Base-by-base conservation (phyloP, 2,329 filamentous ascomycete species). In the Aureobasidium sp. region DNA sequence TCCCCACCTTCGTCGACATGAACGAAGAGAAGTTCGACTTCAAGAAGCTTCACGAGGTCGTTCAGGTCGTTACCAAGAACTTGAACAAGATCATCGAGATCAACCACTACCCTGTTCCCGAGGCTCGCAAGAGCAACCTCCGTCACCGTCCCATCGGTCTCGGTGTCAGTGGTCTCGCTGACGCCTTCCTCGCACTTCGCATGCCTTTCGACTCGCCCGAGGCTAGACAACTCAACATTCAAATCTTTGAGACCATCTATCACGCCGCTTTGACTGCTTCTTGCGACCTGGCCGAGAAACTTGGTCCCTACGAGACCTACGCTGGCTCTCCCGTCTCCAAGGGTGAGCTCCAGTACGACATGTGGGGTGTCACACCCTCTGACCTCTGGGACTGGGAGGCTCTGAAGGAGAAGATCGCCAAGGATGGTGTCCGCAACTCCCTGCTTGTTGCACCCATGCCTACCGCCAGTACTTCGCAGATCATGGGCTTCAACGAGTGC, bases 201-300 rank as follows among this genome's bases (percentile, higher is more conserved):
- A 84, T 97, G 82, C 93, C 94, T 36, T 99, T 99, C 72, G 94
- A 99, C 77, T 99, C 94, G 17, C 87, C 91, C 5, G 92, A 97
- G 79, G 94, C 94, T 66, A 90, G 88, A 69, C 84, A 94, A 75
- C 85, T 99, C 72, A 99, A 99, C 83, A 92, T 89, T 72, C 92
- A 99, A 77, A 97, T 99, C 76, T 99, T 99, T 68, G 94, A 99
- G 83, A 99, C 94, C 66, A 97, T 99, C 77, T 99, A 99, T 80
- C 94, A 99, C 75, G 94, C 88, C 74, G 90, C 92, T 63, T 81
- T 97, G 66, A 96, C 92, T 61, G 88, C 91, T 26, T 99, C 94
- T 0, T 86, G 89, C 72, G 87, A 96, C 63, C 79, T 97, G 67
- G 91, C 94, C 65, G 88, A 91, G 81, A 81, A 88, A 68, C 78